Percentiles rank a stretch among this genome's conserved stretches.
These are phyloP conservation scores for Gyrodon lividus DNA, from an alignment of 768 basidiomycete genomes.

Conservation along the genomic window DNA sequence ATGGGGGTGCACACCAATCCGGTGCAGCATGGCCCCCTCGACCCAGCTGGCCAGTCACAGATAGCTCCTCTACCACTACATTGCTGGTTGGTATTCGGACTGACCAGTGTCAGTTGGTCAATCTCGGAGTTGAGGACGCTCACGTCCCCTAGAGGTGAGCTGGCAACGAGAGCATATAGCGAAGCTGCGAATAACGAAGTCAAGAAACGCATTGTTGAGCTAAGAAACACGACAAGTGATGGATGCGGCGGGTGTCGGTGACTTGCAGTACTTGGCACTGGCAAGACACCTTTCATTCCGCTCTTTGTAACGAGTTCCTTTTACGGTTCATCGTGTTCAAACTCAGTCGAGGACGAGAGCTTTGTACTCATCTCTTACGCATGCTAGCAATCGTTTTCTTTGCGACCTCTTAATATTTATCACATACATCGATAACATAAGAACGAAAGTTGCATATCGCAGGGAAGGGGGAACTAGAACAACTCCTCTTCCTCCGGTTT, in stretches of 20 bases:
- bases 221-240: background rate
- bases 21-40: constrained; percentile 16
- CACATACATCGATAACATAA: background rate
- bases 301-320: too few species aligned
- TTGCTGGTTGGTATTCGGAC: background rate
- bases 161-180: background rate
- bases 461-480: constrained; percentile 38
- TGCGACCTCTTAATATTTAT: too few species aligned
- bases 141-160: constrained; percentile 1
- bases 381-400: too few species aligned
- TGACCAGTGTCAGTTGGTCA: constrained; percentile 5
- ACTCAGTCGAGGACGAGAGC: too few species aligned
- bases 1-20: constrained; percentile 14
- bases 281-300: too few species aligned
- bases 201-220: constrained; percentile 9
- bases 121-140: background rate
- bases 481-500: constrained; percentile 78
- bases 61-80: constrained; percentile 5
- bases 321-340: too few species aligned
- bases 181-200: background rate
- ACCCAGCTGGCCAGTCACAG: constrained; percentile 17
- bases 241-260: background rate
- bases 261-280: background rate
- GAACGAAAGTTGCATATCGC: background rate
- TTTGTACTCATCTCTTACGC: too few species aligned